These are phyloP conservation scores for Cytospora paraplurivora DNA, from an alignment of 2,329 filamentous ascomycete genomes.

Conservation along the genomic window DNA sequence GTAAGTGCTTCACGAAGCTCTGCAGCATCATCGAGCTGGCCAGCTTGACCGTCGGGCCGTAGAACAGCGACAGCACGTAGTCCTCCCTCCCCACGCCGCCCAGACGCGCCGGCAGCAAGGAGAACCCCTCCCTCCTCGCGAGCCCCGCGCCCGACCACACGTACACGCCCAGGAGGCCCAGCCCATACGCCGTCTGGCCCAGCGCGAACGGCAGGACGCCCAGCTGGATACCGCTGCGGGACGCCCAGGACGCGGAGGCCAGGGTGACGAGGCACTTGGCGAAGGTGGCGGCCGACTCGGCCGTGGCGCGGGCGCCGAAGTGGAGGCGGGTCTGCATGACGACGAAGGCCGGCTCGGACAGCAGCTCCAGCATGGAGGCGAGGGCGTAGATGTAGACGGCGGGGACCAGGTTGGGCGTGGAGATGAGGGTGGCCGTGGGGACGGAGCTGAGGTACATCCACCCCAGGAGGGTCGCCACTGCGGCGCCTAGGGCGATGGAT, in stretches of 20 bases:
- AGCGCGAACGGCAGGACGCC: slow-evolving; percentile 88
- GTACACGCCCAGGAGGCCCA: slow-evolving; percentile 71
- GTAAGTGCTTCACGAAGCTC: slow-evolving; percentile 84
- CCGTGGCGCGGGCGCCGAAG: slow-evolving; percentile 77
- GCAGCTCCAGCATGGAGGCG: slow-evolving; percentile 70
- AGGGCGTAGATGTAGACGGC: slow-evolving; percentile 58
- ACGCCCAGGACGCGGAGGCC: slow-evolving; percentile 66
- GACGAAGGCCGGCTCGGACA: slow-evolving; percentile 87
- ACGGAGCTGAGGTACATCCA: slow-evolving; percentile 65
- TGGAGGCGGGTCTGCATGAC: slow-evolving; percentile 79
- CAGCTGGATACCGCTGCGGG: slow-evolving; percentile 52
- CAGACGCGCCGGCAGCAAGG: slow-evolving; percentile 59
- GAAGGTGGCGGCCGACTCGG: slow-evolving; percentile 82
- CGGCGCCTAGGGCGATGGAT: slow-evolving; percentile 22
- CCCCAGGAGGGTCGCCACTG: slow-evolving; percentile 57
- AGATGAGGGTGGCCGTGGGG: slow-evolving; percentile 46
- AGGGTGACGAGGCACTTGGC: slow-evolving; percentile 77
- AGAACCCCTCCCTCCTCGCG: slow-evolving; percentile 64
- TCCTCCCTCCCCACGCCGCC: slow-evolving; percentile 28
- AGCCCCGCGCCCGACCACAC: slow-evolving; percentile 59
- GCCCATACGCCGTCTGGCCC: slow-evolving; percentile 79
- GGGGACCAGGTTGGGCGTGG: slow-evolving; percentile 64
- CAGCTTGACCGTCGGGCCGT: slow-evolving; percentile 69
- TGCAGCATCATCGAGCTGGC: slow-evolving; percentile 85
- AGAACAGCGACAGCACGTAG: slow-evolving; percentile 66